Percentiles rank a stretch among this genome's conserved stretches.
These are phyloP conservation scores for Cucurbita moschata DNA, from an alignment of 306 rosid genomes.

Conservation along the genomic window DNA sequence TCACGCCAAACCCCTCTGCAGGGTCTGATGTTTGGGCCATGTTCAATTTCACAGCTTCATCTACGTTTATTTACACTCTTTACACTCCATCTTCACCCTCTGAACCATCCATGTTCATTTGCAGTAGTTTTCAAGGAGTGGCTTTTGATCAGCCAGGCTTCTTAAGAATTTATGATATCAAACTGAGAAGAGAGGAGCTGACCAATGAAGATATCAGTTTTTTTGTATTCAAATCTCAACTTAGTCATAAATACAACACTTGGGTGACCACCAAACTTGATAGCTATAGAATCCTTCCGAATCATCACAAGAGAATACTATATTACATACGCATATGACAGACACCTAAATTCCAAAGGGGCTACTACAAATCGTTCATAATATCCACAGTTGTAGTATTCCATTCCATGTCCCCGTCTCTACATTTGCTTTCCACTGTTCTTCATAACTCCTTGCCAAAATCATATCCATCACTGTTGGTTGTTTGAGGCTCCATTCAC, in stretches of 20 bases:
- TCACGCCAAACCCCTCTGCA: slow-evolving; percentile 30
- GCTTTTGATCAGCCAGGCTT: background rate
- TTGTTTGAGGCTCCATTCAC: slow-evolving; percentile 18
- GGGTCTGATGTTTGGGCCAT: slow-evolving; percentile 18
- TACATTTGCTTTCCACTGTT: background rate
- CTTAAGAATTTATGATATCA: background rate
- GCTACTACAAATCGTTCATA: background rate
- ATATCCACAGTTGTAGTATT: background rate
- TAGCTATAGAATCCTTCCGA: background rate
- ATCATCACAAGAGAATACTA: background rate
- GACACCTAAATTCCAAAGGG: background rate
- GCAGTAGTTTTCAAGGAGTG: too few relatives aligned
- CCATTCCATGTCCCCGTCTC: background rate
- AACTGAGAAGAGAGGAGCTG: too few relatives aligned
- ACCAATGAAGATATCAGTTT: too few relatives aligned
- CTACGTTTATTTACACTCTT: background rate
- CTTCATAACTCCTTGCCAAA: background rate
- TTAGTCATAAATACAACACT: too few relatives aligned
- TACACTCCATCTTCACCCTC: too few relatives aligned
- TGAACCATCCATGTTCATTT: too few relatives aligned
- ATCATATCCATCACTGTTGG: background rate
- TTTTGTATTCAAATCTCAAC: too few relatives aligned
- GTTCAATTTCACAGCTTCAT: slow-evolving; percentile 32
- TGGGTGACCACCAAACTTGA: too few relatives aligned
- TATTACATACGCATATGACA: background rate